Evolutionary conservation across 257 asterid genomes (phyloP).

Genomic region (Nicotiana knightiana): DNA sequence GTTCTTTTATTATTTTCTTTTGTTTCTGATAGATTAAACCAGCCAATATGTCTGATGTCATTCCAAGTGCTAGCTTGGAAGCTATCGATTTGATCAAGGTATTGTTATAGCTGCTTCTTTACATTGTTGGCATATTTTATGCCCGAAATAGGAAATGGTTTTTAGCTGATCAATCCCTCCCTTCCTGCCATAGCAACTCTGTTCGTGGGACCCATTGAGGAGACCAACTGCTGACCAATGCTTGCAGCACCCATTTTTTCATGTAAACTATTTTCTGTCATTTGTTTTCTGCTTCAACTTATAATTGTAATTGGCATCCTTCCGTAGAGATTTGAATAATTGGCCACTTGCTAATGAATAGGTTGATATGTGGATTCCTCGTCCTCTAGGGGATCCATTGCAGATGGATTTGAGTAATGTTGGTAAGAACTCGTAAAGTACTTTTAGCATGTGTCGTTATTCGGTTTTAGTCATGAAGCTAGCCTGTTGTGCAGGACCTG

Average conservation of each 20-base stretch:
- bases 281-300: constrained; percentile 9
- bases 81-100: constrained; percentile 93
- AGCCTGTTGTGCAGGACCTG: constrained; percentile 43
- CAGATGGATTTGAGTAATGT: constrained; percentile 59
- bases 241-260: constrained; percentile 85
- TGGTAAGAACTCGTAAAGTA: constrained; percentile 18
- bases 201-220: constrained; percentile 89
- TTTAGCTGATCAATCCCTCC: constrained; percentile 3
- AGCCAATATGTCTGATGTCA: constrained; percentile 54
- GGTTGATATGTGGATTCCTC: constrained; percentile 61
- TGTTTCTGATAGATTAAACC: constrained; percentile 46
- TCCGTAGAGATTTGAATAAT: constrained; percentile 7
- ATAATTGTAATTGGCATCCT: not conserved
- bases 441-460: not conserved
- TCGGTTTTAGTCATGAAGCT: constrained; percentile 3
- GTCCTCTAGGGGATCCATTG: constrained; percentile 50
- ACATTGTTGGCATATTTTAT: not conserved
- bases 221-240: constrained; percentile 96
- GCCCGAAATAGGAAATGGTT: not conserved
- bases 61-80: constrained; percentile 80
- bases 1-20: constrained; percentile 5
- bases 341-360: constrained; percentile 35
- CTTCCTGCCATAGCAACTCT: constrained; percentile 59
- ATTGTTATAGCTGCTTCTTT: constrained; percentile 1
- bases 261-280: constrained; percentile 36